Evolutionary conservation across 1,284 basidiomycete species (phyloP).

Genomic region (Ustilago crameri): DNA sequence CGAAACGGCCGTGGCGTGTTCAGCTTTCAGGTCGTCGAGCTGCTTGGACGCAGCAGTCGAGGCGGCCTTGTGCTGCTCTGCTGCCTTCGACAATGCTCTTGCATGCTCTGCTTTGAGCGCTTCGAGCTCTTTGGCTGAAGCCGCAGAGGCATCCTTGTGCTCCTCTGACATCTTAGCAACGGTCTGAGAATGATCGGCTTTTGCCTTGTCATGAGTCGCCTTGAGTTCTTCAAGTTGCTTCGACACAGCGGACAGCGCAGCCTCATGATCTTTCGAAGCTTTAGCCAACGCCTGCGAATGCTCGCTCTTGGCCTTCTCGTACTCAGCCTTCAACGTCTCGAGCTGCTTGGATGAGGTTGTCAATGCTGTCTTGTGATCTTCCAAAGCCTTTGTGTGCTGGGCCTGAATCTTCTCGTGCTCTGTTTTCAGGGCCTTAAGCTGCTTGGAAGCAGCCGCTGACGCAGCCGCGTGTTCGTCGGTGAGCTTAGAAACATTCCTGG

Average conservation of each 20-base stretch:
- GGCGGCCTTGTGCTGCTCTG: slow-evolving; percentile 16
- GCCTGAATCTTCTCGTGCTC: slow-evolving; percentile 10
- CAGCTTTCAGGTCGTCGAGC: slow-evolving; percentile 17
- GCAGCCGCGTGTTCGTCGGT: slow-evolving; percentile 1
- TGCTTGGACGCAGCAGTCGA: slow-evolving; percentile 7
- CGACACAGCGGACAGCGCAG: background rate
- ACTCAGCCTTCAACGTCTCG: too few relatives aligned
- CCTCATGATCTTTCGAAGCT: slow-evolving; percentile 5
- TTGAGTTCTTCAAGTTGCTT: slow-evolving; percentile 13
- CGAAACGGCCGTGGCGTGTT: slow-evolving; percentile 9
- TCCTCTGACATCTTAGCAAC: slow-evolving; percentile 4
- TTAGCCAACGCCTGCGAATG: slow-evolving; percentile 6
- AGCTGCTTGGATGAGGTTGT: slow-evolving; percentile 8
- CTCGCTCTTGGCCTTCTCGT: slow-evolving; percentile 13
- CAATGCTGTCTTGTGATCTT: slow-evolving; percentile 12
- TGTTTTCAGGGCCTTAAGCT: slow-evolving; percentile 6
- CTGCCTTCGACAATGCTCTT: slow-evolving; percentile 3
- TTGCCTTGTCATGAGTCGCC: slow-evolving; percentile 20
- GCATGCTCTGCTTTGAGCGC: slow-evolving; percentile 10
- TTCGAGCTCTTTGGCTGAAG: slow-evolving; percentile 11
- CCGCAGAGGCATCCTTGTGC: background rate
- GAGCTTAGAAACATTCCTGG: slow-evolving; percentile 3
- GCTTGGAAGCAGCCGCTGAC: background rate
- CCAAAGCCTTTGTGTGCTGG: slow-evolving; percentile 1
- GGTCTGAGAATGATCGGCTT: slow-evolving; percentile 18